Evolutionary conservation across 768 basidiomycete species (phyloP), one percentile per base, ranked within the genome.

Genomic region (Mycena belliarum): DNA sequence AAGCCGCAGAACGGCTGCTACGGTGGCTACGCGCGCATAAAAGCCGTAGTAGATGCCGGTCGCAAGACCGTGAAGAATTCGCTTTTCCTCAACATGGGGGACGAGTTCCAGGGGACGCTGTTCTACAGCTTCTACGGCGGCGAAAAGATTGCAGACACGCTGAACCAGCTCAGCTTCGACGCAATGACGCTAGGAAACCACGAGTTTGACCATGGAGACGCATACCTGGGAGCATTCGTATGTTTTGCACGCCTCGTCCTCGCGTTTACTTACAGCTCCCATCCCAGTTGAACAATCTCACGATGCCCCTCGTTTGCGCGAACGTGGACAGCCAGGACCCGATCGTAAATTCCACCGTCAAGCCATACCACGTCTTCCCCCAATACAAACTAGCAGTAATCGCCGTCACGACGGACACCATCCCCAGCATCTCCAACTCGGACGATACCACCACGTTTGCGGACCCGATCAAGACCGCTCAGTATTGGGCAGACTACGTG

Each of bases 51-150:
- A 45, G 69, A 76, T 29, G 62, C 66, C 44, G 64, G 70, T 3
- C 64, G 77, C 28, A 65, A 64, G 7, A 63, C 58, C 11, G 70
- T 69, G 26, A 63, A 70, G 23, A 73, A 80, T 64, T 73, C 71
- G 9, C 57, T 81, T 4, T 72, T 80, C 56, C 61, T 80, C 45
- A 77, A 79, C 63, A 73, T 75, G 44, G 79, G 79, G 6, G 79
- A 81, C 60, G 79, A 81, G 62, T 80, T 79, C 63, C 79, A 77
- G 70, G 77, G 77, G 11, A 79, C 79, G 2, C 68, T 78, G 11
- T 79, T 76, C 65, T 79, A 75, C 66, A 72, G 74, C n/a, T 70
- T 72, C 49, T 78, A 76, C 64, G 79, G 77, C 24, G 75, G 75
- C 14, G 70, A 75, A 41, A 73, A 72, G 49, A 81, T 79, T 46